Evolutionary conservation across 495 filamentous ascomycete species (phyloP), one percentile per base, ranked within the genome.

Genomic region (Hypoxylon rickii): DNA sequence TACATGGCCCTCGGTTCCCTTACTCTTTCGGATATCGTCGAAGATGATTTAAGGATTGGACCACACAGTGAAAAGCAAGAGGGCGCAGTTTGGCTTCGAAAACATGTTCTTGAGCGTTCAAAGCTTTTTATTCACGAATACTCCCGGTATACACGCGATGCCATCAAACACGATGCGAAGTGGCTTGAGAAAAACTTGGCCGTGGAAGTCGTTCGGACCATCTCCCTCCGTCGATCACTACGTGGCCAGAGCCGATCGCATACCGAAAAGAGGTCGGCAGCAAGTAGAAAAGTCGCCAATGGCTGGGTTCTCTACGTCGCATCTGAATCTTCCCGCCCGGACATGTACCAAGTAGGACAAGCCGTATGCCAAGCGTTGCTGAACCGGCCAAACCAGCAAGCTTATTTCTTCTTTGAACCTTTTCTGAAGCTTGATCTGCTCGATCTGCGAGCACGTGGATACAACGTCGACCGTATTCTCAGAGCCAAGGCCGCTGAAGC

Each of bases 401-500:
- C 90, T 3, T 89, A 85, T 61, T 76, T 97, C 52, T 88, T 91
- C 13, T 79, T 99, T 26, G 92, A 96, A 67, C 90, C 87, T 58
- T 83, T 99, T 46, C 73, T 99, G 24, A 89, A 86, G 61, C 70
- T 80, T 45, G 88, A 89, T 55, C 75, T 99, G 8, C 75, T 86
- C 31, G 83, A 90, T 55, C 75, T 99, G 7, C 84, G 85, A 61
- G 80, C 79, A 17, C 88, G 92, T 51, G 94, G 94, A 3, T 96
- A 94, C 73, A 97, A 99, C 59, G 94, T 97, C 33, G 89, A 94
- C 48, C 85, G 94, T 12, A 96, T 97, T 62, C 77, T 99, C 15
- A 83, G 87, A 22, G 83, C 85, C 24, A 92, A 91, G 70, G 90
- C 86, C 8, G 86, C 87, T 4, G 92, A 97, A 67, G 86, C 88